A percentile compares a stretch with the other conserved stretches of the same genome.
phyloP scores from a whole-genome alignment of 2,329 filamentous ascomycete species.

The Ascochyta viciae-villosae region DNA sequence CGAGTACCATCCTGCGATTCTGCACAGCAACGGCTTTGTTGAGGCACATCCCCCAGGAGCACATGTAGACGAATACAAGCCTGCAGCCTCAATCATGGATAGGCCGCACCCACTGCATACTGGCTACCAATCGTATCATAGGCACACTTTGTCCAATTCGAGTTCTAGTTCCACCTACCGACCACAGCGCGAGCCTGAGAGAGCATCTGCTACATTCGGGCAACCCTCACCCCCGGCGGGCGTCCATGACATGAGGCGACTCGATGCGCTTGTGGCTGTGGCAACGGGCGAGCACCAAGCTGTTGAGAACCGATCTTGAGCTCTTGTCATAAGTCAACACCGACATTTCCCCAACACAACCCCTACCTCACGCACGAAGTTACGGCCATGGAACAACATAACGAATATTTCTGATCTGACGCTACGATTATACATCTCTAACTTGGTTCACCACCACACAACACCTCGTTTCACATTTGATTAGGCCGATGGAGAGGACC shows the following conservation, averaged over 20 bases:
- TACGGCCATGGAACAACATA: conserved; percentile 27
- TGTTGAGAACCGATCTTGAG: conserved; percentile 37
- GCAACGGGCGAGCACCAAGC: conserved; percentile 63
- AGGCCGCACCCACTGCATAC: conserved; percentile 44
- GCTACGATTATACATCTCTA: conserved; percentile 22
- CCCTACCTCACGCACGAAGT: conserved; percentile 25
- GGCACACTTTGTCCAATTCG: conserved; percentile 34
- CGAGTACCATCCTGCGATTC: conserved; percentile 61
- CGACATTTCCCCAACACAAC: conserved; percentile 7
- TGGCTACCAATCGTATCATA: conserved; percentile 40
- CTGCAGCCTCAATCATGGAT: conserved; percentile 45
- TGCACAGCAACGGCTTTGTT: conserved; percentile 58
- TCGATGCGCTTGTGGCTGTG: conserved; percentile 70
- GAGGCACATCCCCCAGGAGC: conserved; percentile 52
- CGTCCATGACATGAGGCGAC: conserved; percentile 60
- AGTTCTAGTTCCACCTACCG: conserved; percentile 35
- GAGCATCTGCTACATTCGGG: conserved; percentile 38
- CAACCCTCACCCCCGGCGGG: conserved; percentile 45
- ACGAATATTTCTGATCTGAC: conserved; percentile 30
- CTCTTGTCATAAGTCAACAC: background rate
- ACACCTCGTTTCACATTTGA: conserved; percentile 20
- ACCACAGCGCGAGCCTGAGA: conserved; percentile 41
- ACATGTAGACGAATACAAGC: conserved; percentile 52
- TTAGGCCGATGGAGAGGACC: conserved; percentile 32
- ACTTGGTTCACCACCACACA: conserved; percentile 23